A percentile compares a stretch with the other conserved stretches of the same genome.
These are phyloP conservation scores for Ophiostoma montium DNA, from an alignment of 2,329 filamentous ascomycete genomes.

Conservation along the genomic window DNA sequence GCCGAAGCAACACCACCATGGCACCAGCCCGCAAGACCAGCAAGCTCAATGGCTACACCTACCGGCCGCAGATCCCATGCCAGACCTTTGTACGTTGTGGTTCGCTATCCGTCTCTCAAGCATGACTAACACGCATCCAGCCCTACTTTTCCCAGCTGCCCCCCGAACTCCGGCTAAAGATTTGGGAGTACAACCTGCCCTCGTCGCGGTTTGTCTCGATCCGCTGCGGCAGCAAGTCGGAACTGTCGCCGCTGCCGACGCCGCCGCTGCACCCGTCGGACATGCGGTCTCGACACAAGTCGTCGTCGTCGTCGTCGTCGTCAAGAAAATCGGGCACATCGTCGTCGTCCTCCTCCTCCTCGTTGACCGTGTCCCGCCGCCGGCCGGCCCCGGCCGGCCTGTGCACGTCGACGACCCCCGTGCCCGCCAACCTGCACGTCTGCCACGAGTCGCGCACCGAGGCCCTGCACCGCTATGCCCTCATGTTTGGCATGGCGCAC, in stretches of 20 bases:
- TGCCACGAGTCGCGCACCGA: conserved; percentile 33
- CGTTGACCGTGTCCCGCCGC: neutral
- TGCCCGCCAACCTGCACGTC: conserved; percentile 31
- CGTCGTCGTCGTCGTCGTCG: conserved; percentile 9
- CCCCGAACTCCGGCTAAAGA: conserved; percentile 31
- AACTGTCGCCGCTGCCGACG: neutral
- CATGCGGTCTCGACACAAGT: neutral
- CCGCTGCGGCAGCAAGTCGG: conserved; percentile 17
- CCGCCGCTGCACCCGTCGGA: neutral
- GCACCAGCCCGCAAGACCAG: neutral
- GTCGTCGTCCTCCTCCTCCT: neutral
- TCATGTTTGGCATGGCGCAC: conserved; percentile 28
- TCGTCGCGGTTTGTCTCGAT: conserved; percentile 29
- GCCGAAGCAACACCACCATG: neutral
- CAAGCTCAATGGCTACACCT: neutral
- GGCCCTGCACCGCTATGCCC: conserved; percentile 26
- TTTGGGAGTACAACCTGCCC: conserved; percentile 32
- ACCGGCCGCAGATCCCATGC: neutral
- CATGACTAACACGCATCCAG: conserved; percentile 16
- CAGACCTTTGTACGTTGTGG: neutral
- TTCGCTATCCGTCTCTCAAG: neutral
- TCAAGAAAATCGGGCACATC: conserved; percentile 6
- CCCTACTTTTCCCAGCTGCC: conserved; percentile 29
- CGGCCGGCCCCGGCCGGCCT: conserved; percentile 12
- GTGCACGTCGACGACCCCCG: conserved; percentile 27